Conservation (phyloP, 805 yeast genomes). For the Jamesozyma hellenica region DNA sequence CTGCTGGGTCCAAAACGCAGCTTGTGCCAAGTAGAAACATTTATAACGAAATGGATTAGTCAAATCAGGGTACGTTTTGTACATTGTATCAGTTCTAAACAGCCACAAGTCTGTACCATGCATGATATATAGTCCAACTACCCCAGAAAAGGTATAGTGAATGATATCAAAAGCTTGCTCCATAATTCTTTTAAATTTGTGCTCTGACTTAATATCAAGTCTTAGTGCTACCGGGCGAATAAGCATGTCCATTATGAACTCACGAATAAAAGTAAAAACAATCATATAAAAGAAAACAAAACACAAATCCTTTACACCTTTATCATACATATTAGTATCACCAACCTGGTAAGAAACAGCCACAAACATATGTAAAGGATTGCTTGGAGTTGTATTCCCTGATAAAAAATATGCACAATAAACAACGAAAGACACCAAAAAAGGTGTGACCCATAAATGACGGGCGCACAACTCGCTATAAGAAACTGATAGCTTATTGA, state of each 20-base stretch:
- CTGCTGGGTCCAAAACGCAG: conserved; percentile 97
- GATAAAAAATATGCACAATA: conserved; percentile 41
- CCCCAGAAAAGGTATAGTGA: conserved; percentile 74
- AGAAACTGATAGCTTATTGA: neutral
- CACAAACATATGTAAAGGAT: conserved; percentile 55
- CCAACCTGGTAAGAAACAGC: conserved; percentile 54
- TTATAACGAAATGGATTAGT: conserved; percentile 63
- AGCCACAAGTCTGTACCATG: conserved; percentile 74
- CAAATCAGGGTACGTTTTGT: conserved; percentile 72
- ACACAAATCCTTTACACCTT: conserved; percentile 73
- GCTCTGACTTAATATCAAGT: conserved; percentile 31
- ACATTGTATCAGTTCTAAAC: conserved; percentile 77
- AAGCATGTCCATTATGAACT: conserved; percentile 76
- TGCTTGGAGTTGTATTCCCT: conserved; percentile 47
- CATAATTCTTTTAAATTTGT: conserved; percentile 70
- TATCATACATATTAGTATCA: conserved; percentile 63
- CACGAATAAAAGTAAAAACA: conserved; percentile 83
- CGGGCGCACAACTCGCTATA: conserved; percentile 25
- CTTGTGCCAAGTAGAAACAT: conserved; percentile 82
- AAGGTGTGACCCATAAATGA: conserved; percentile 66
- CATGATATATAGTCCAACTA: conserved; percentile 87
- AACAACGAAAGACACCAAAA: conserved; percentile 36
- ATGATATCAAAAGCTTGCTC: conserved; percentile 84
- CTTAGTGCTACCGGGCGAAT: conserved; percentile 60
- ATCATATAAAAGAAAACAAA: conserved; percentile 75